Evolutionary conservation across 2,329 filamentous ascomycete species (phyloP), one percentile per base, ranked within the genome.

Genomic region (Alternaria metachromatica): DNA sequence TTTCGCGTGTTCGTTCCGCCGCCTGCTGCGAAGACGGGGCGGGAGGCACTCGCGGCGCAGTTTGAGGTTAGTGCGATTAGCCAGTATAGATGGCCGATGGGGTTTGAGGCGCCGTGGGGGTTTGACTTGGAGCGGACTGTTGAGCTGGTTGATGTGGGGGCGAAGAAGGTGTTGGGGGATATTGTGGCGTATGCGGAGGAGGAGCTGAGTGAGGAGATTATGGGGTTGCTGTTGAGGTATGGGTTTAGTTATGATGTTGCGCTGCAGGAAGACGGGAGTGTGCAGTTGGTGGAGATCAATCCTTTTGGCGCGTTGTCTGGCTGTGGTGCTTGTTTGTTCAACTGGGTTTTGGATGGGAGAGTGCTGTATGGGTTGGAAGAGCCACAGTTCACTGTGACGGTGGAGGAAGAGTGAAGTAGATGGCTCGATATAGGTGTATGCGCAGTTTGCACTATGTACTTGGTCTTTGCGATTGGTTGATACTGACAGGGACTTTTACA

Each of bases 271-370:
- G 65, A 70, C 4, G 57, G 55, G 0, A 60, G 66, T 2, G 62
- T 66, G 0, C 66, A 78, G 70, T 68, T 85, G n/a, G 76, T 85
- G 13, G 81, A 85, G 68, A 70, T 84, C 37, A 85, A 84, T 58
- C 78, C 77, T 2, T 85, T 85, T 67, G 83, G 83, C 0, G 79
- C 77, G 2, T 75, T 80, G 64, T 82, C 80, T 21, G 79, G 77
- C 4, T 84, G 82, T 71, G 82, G 84, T 8, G 81, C 80, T 25
- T 84, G 81, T 65, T 68, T 85, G 25, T 86, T 84, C 63, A 79
- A 85, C 13, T 85, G 82, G 83, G 67, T 82, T 0, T 72, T 66
- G 9, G 80, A 85, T 68, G 71, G 72, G 4, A 68, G 71, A 5
- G 54, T 77, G 6, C 61, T 84, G 43, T 82, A 84, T 64, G 79